phyloP scores from a whole-genome alignment of 1,139 yeast genomes.

The Kodamaea plutei region DNA sequence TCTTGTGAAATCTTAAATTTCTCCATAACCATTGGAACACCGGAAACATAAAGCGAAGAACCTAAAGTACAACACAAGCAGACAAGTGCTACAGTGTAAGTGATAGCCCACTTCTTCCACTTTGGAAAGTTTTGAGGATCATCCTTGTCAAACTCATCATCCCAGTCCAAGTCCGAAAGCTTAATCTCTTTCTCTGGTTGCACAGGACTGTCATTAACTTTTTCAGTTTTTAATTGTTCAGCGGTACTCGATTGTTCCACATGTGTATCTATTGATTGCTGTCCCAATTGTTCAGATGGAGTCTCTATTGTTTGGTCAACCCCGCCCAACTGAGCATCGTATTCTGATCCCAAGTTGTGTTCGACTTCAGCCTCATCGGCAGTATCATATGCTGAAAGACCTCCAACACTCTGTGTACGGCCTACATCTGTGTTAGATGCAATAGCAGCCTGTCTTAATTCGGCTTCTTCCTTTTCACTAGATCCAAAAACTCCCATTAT shows the following conservation, averaged over 20 bases:
- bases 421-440: slow-evolving; percentile 2
- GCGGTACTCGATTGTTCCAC: neutral
- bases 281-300: neutral
- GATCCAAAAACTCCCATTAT: slow-evolving; percentile 29
- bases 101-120: slow-evolving; percentile 59
- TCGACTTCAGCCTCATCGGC: slow-evolving; percentile 28
- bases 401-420: slow-evolving; percentile 5
- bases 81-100: slow-evolving; percentile 57
- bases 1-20: slow-evolving; percentile 52
- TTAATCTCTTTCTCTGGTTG: no score
- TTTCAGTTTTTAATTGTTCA: slow-evolving; percentile 1
- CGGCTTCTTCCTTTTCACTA: slow-evolving; percentile 33
- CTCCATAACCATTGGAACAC: slow-evolving; percentile 48
- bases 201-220: no score
- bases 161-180: slow-evolving; percentile 61
- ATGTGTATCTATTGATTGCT: neutral
- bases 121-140: slow-evolving; percentile 66
- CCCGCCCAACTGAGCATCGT: neutral
- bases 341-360: neutral
- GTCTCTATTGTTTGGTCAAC: no score
- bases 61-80: slow-evolving; percentile 71
- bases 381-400: slow-evolving; percentile 27
- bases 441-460: slow-evolving; percentile 36
- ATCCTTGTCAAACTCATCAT: slow-evolving; percentile 52
- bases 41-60: slow-evolving; percentile 63